Conservation (phyloP, 2,329 filamentous ascomycete species). For the Hymenoscyphus occultus region DNA sequence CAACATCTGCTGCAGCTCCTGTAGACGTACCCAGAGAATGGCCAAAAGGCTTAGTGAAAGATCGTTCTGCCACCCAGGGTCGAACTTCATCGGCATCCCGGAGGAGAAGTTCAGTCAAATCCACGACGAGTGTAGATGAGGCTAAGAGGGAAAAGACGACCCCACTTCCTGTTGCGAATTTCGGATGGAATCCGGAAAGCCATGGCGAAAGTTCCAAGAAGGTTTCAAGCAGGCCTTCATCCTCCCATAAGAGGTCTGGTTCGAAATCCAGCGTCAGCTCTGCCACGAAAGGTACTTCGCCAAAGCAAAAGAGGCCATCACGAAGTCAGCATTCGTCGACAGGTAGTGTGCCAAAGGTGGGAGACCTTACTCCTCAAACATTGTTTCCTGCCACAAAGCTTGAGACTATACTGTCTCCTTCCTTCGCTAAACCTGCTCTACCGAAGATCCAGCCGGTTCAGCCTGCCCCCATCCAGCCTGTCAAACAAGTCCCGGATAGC, state of each 20-base stretch:
- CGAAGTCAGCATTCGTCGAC: slow-evolving; percentile 6
- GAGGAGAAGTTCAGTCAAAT: slow-evolving; percentile 25
- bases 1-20: slow-evolving; percentile 9
- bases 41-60: slow-evolving; percentile 26
- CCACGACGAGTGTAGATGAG: slow-evolving; percentile 13
- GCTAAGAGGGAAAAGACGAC: slow-evolving; percentile 10
- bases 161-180: slow-evolving; percentile 20
- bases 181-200: slow-evolving; percentile 26
- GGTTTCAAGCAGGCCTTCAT: background rate
- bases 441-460: background rate
- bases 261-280: slow-evolving; percentile 7
- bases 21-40: slow-evolving; percentile 30
- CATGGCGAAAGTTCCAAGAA: slow-evolving; percentile 4
- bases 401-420: slow-evolving; percentile 9
- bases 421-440: slow-evolving; percentile 1
- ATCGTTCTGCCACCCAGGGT: slow-evolving; percentile 24
- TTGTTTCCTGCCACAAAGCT: slow-evolving; percentile 3
- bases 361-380: background rate
- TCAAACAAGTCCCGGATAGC: slow-evolving; percentile 19
- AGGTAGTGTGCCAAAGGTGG: background rate
- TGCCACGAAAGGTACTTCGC: background rate
- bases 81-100: slow-evolving; percentile 23
- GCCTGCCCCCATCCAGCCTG: background rate
- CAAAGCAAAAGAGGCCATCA: slow-evolving; percentile 4
- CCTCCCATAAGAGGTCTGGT: background rate